Evolutionary conservation across 1,284 basidiomycete species (phyloP), one percentile per base, ranked within the genome.

Genomic region (Cystobasidiaceae sp.): DNA sequence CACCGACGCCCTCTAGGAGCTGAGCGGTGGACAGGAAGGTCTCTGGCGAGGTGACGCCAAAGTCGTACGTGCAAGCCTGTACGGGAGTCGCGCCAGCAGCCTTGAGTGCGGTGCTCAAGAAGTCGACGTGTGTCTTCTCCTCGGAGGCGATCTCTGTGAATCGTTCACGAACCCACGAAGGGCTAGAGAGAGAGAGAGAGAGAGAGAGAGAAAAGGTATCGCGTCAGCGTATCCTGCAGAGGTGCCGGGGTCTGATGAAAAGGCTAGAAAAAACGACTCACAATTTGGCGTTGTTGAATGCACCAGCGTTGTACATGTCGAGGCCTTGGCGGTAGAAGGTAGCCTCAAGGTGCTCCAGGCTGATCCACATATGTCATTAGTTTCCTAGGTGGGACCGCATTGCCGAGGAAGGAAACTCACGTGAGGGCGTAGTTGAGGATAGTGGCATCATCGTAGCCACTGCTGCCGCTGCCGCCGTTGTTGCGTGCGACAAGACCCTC

Each of bases 271-370:
- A 28, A 21, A 19, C 4, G 19, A 82, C 80, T 76, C 79, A 85
- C 19, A 74, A 81, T 2, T 85, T 85, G 8, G 83, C 83, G 4
- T 76, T 69, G 39, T 69, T 72, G 75, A 88, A 88, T 43, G 80
- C 83, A 19, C 75, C 65, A n/a, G 77, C 75, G 65, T 76, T 74
- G 77, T 78, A 85, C 61, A 79, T 80, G 1, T 71, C 67, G 7
- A 85, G 79, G 1, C 76, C 82, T 63, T 60, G 70, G 11, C 43
- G 67, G 74, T 81, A 89, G 79, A 88, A 88, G 23, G 81, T 77
- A 74, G 81, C 80, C 75, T 88, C 85, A 68, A 89, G 79, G 74
- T 87, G 82, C 77, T 89, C 85, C 51, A 88, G 80, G 21, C 83
- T 83, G 51, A 88, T 39, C n/a, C 37, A 39, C 37, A 39, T 11